Evolutionary conservation across 2,329 filamentous ascomycete genomes (phyloP), one percentile per base, ranked within the genome.

Genomic region (Metarhizium album): DNA sequence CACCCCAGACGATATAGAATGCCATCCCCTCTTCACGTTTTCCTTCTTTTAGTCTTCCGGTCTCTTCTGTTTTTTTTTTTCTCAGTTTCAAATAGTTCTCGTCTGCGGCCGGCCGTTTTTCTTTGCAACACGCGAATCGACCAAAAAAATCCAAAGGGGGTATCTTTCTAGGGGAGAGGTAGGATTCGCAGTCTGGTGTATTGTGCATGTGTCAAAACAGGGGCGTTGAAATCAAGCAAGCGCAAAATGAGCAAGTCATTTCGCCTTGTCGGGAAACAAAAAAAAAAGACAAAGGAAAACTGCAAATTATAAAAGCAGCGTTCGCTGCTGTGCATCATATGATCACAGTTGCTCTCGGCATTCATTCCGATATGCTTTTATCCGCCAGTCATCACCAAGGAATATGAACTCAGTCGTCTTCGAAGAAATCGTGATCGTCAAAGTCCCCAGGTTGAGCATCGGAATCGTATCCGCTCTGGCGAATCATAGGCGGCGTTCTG

Each of bases 401-500:
- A 24, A n/a, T 22, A 35, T 16, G 16, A 35, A 18, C 52, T 61
- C 54, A 68, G 53, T 72, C 69, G 58, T 78, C 74, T 55, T 77
- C 75, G 57, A 79, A 79, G 66, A 80, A 80, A 50, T 75, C 76
- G 33, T 77, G 73, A 62, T 81, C 77, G 58, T 81, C 77, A 65
- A 79, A 79, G 49, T 79, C 75, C 52, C 74, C 79, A 3, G 75
- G 72, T 37, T 74, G 74, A 6, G 81, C 81, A 62, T 84, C 80
- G 29, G 72, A 72, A 60, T 84, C 81, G 61, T 84, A 84, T 31
- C 71, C 72, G 53, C 72, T 74, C 33, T 73, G 64, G 33, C 70
- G 71, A 75, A 81, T 79, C 76, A 83, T 82, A 0, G 79, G 79
- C 27, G 81, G 80, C 50, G 81, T 84, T 54, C 75, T 69, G 5